Percentiles rank a stretch among this genome's conserved stretches.
These are phyloP conservation scores for Emericellopsis terricola DNA, from an alignment of 495 filamentous ascomycete genomes.

Conservation along the genomic window DNA sequence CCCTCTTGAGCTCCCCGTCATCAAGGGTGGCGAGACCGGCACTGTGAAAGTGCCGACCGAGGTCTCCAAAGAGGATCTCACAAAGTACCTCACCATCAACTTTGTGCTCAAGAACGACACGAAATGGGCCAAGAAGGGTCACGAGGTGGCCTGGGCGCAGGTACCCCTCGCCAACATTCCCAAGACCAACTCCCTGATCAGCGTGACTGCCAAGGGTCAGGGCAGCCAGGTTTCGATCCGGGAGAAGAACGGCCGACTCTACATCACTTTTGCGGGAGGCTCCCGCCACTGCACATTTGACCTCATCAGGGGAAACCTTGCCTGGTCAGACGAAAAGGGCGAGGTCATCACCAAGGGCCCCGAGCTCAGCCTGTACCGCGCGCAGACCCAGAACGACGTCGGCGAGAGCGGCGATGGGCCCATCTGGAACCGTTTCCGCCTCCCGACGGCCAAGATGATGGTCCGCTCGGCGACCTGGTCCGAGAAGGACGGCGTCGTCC, in stretches of 20 bases:
- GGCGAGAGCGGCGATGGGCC: constrained; percentile 9
- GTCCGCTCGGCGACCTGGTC: constrained; percentile 23
- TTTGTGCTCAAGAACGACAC: constrained; percentile 20
- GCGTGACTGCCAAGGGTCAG: constrained; percentile 11
- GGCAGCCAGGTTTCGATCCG: background rate
- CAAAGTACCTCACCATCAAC: constrained; percentile 26
- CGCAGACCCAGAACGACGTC: constrained; percentile 48
- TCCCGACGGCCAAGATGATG: constrained; percentile 13
- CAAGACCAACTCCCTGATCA: constrained; percentile 9
- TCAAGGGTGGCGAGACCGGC: constrained; percentile 6
- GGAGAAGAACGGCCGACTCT: constrained; percentile 6
- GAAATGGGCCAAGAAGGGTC: constrained; percentile 26
- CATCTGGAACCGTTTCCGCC: background rate
- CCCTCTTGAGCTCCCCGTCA: background rate
- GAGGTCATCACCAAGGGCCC: constrained; percentile 24
- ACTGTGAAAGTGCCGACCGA: background rate
- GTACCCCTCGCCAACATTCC: constrained; percentile 16
- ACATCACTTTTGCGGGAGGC: constrained; percentile 8
- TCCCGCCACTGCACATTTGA: constrained; percentile 24
- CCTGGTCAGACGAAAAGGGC: constrained; percentile 10
- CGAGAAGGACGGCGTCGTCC: constrained; percentile 11
- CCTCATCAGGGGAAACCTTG: constrained; percentile 17
- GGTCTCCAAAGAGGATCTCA: background rate
- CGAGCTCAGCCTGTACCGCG: constrained; percentile 28
- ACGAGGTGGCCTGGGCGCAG: constrained; percentile 34